Conservation (phyloP, 2,329 filamentous ascomycete genomes). For the Tolypocladium album region DNA sequence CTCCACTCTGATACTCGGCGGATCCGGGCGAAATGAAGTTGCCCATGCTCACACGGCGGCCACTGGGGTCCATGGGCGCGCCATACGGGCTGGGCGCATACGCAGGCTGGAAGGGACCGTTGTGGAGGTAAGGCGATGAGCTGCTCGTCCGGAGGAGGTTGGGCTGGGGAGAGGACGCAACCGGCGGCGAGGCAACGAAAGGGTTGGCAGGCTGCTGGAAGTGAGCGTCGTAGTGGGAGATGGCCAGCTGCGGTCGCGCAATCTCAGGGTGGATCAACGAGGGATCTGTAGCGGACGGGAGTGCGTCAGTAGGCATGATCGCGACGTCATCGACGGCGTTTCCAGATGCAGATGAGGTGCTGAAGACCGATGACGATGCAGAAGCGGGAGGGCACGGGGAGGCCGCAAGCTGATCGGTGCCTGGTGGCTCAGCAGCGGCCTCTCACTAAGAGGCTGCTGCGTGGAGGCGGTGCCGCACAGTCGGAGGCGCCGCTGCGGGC, state of each 20-base stretch:
- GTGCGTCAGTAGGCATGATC: slow-evolving; percentile 24
- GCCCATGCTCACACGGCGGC: slow-evolving; percentile 54
- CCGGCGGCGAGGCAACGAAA: slow-evolving; percentile 54
- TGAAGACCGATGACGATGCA: background rate
- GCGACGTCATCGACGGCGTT: background rate
- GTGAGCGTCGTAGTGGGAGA: slow-evolving; percentile 34
- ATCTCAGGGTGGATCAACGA: slow-evolving; percentile 47
- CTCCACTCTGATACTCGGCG: slow-evolving; percentile 49
- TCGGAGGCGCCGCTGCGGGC: background rate
- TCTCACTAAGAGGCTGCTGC: background rate
- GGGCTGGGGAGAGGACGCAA: slow-evolving; percentile 38
- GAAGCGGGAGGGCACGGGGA: background rate
- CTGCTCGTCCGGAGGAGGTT: slow-evolving; percentile 40
- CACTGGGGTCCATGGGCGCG: slow-evolving; percentile 30
- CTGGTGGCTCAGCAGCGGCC: background rate
- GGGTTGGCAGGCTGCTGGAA: slow-evolving; percentile 35
- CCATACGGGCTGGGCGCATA: slow-evolving; percentile 44
- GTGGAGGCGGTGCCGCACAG: no score
- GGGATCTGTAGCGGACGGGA: slow-evolving; percentile 32
- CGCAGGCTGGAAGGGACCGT: slow-evolving; percentile 38
- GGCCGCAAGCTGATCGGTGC: background rate
- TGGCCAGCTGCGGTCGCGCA: slow-evolving; percentile 32
- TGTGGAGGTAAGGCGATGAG: slow-evolving; percentile 57
- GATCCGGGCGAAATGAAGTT: slow-evolving; percentile 56
- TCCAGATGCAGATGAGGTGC: background rate